Percentiles rank a stretch among this genome's conserved stretches.
Evolutionary conservation across 2,329 filamentous ascomycete species (phyloP).

Genomic region (Trichoderma pleuroti): DNA sequence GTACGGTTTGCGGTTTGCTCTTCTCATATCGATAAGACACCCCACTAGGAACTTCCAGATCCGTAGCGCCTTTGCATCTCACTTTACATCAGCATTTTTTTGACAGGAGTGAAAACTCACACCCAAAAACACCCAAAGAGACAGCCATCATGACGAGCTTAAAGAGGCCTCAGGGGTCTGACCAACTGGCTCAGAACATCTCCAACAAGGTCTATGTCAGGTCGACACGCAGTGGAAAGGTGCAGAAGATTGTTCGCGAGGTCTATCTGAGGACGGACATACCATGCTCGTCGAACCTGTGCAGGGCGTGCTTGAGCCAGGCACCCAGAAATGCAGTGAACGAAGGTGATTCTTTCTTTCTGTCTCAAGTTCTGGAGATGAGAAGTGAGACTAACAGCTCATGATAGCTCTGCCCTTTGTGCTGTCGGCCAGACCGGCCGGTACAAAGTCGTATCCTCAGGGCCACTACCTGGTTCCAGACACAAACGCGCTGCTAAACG

Average conservation of each 20-base stretch:
- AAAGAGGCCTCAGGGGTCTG: slow-evolving; percentile 53
- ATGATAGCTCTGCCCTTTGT: slow-evolving; percentile 71
- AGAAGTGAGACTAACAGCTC: slow-evolving; percentile 14
- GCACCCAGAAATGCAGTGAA: slow-evolving; percentile 78
- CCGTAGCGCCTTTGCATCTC: slow-evolving; percentile 4
- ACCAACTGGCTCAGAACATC: slow-evolving; percentile 65
- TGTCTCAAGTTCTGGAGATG: not conserved
- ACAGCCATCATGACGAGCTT: slow-evolving; percentile 57
- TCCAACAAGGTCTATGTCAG: slow-evolving; percentile 95
- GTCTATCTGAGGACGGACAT: slow-evolving; percentile 95
- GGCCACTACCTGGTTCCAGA: slow-evolving; percentile 95
- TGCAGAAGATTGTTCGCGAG: slow-evolving; percentile 97
- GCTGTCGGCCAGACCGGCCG: slow-evolving; percentile 82
- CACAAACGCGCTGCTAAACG: slow-evolving; percentile 91
- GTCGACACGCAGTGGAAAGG: slow-evolving; percentile 92
- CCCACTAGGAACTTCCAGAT: slow-evolving; percentile 8
- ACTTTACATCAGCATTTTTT: slow-evolving; percentile 17
- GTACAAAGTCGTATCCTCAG: slow-evolving; percentile 74
- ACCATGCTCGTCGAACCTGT: slow-evolving; percentile 90
- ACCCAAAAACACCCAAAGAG: not conserved
- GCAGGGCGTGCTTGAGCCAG: slow-evolving; percentile 67
- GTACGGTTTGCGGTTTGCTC: not conserved
- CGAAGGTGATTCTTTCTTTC: slow-evolving; percentile 52
- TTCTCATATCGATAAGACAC: slow-evolving; percentile 20
- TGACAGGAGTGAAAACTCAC: not conserved